Evolutionary conservation across 1,284 basidiomycete genomes (phyloP).

Genomic region (Pseudozyma thailandica): DNA sequence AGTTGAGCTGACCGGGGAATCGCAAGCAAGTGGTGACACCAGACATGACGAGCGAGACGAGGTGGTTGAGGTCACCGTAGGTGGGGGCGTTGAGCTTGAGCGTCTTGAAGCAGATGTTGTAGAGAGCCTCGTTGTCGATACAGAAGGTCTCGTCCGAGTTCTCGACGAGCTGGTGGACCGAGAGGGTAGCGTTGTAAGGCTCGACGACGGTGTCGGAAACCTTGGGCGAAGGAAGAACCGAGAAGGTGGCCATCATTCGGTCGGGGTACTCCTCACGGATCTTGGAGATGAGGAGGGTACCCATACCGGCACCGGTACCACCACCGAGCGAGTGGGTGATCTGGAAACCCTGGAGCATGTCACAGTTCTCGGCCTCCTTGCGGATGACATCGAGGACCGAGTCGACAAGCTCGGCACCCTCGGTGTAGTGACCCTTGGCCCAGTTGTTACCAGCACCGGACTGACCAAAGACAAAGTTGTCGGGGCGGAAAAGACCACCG

Average conservation of each 20-base stretch:
- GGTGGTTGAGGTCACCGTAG: constrained; percentile 70
- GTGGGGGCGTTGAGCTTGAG: constrained; percentile 75
- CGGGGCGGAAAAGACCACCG: constrained; percentile 84
- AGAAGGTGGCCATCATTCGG: constrained; percentile 92
- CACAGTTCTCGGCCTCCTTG: constrained; percentile 76
- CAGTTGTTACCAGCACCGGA: constrained; percentile 87
- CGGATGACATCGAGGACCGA: constrained; percentile 74
- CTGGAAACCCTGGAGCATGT: constrained; percentile 93
- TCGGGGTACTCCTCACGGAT: constrained; percentile 70
- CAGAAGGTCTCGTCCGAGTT: constrained; percentile 87
- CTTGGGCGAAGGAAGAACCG: constrained; percentile 89
- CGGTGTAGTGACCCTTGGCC: constrained; percentile 75
- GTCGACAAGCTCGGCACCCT: constrained; percentile 86
- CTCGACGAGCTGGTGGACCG: constrained; percentile 89
- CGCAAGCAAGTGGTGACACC: constrained; percentile 88
- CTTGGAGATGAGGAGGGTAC: constrained; percentile 67
- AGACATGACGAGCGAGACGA: constrained; percentile 86
- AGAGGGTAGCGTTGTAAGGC: constrained; percentile 91
- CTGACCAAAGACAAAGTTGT: constrained; percentile 77
- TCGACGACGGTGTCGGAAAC: constrained; percentile 96
- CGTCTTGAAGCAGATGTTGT: constrained; percentile 82
- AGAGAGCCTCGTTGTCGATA: constrained; percentile 93
- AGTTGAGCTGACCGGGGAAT: constrained; percentile 94
- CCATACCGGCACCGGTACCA: constrained; percentile 72
- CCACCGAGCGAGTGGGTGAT: constrained; percentile 91